Evolutionary conservation across 805 yeast genomes (phyloP), one percentile per base, ranked within the genome.

Genomic region (Candida silvicultrix): DNA sequence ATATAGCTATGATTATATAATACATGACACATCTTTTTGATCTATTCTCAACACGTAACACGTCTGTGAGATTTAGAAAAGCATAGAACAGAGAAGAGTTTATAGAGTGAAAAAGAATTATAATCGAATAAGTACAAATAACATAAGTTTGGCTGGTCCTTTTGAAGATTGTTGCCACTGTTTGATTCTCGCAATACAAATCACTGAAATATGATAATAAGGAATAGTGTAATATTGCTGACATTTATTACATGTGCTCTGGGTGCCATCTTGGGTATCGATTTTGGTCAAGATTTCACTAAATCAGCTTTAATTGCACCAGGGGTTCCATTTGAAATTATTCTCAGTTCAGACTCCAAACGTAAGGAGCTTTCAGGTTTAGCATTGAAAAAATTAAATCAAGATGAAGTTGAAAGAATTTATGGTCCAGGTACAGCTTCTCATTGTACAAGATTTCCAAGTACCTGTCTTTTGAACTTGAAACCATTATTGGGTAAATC

Each of bases 261-360:
- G 10, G 80, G 77, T 11, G 92, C 97, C 2, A 75, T 94, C 10
- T 68, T 94, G 42, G 98, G 97, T 20, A 71, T 94, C 36, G 99
- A 94, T 62, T 82, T 75, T 59, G 99, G 99, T 44, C 84, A 86
- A 46, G 92, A 89, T 58, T 85, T 73, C 69, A 78, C 89, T 21
- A 94, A 94, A 62, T 89, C 96, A 2, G 87, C 83, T 42, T 70
- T 94, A 40, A 85, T 94, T 37, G 96, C 97, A 0, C 97, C 97
- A 0, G 88, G 89, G 12, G 81, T 89, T 19, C 85, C 89, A 15
- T 82, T 90, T 60, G 98, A 94, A 58, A 76, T 94, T 37, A 83
- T 94, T 14, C 69, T 94, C 50, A 88, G 97, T 4, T 83, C 88
- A 22, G 98, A 94, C 57, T 84, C 96, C 3, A 88, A 89, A 65